Evolutionary conservation across 257 asterid species (phyloP).

Genomic region (Verbena officinalis): DNA sequence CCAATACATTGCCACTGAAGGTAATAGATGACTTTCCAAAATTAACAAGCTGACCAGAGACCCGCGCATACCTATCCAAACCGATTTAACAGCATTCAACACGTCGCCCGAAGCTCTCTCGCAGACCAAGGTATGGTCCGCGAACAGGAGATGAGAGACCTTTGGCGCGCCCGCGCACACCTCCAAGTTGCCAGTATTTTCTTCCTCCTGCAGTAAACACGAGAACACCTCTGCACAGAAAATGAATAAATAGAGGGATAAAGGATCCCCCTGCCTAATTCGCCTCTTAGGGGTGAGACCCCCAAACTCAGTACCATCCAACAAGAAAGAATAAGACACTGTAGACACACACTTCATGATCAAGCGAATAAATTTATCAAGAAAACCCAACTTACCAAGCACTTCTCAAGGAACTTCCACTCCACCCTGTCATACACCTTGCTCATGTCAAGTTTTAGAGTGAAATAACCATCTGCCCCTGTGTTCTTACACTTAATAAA

Average conservation of each 20-base stretch:
- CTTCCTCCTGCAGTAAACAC: background rate
- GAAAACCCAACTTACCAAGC: background rate
- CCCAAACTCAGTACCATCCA: background rate
- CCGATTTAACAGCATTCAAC: too few species aligned
- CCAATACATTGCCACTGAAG: too few species aligned
- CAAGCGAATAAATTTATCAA: background rate
- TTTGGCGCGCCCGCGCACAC: background rate
- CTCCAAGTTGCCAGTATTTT: accelerated
- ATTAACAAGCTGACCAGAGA: too few species aligned
- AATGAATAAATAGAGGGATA: background rate
- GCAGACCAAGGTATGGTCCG: background rate
- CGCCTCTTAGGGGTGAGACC: background rate
- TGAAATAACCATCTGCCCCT: background rate
- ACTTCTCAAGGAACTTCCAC: background rate
- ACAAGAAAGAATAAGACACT: background rate
- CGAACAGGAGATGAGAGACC: background rate
- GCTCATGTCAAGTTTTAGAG: background rate
- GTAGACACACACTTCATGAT: background rate
- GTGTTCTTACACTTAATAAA: background rate
- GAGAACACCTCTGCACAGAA: background rate
- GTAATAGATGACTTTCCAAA: too few species aligned
- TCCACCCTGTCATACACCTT: background rate
- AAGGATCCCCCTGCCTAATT: background rate
- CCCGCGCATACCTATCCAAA: too few species aligned
- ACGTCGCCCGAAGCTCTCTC: too few species aligned